Percentiles rank a stretch among this genome's conserved stretches.
Evolutionary conservation across 192 early-diverging fungal genomes (phyloP).

Genomic region (Podochytrium sp.): DNA sequence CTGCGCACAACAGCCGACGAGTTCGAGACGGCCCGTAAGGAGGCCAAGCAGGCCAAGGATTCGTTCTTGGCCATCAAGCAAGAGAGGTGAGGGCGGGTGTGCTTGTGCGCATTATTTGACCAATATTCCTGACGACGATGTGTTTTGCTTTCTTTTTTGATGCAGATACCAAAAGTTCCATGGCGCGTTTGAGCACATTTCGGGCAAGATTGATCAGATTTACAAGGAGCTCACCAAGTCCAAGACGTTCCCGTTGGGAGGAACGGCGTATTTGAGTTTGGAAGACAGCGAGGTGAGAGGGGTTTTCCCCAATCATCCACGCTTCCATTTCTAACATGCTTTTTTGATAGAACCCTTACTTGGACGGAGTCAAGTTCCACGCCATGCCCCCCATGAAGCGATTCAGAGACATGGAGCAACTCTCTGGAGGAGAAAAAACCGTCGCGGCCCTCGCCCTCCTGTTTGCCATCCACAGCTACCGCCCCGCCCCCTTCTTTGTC

Average conservation of each 20-base stretch:
- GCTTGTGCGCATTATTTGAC: not conserved
- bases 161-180: slow-evolving; percentile 76
- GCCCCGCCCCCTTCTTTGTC: slow-evolving; percentile 98
- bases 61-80: slow-evolving; percentile 80
- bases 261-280: slow-evolving; percentile 90
- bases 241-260: slow-evolving; percentile 85
- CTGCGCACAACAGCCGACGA: slow-evolving; percentile 80
- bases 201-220: slow-evolving; percentile 88
- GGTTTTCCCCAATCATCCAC: not conserved
- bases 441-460: slow-evolving; percentile 95
- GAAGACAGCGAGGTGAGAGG: slow-evolving; percentile 79
- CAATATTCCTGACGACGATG: not conserved
- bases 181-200: slow-evolving; percentile 85
- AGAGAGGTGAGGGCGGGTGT: slow-evolving; percentile 57
- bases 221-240: slow-evolving; percentile 96
- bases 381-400: slow-evolving; percentile 99
- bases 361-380: slow-evolving; percentile 94
- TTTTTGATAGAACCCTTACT: slow-evolving; percentile 77
- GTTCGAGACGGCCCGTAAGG: slow-evolving; percentile 80
- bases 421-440: slow-evolving; percentile 99
- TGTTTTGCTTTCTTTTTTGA: not conserved
- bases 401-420: slow-evolving; percentile 98
- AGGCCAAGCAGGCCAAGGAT: slow-evolving; percentile 82
- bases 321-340: too few relatives aligned
- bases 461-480: slow-evolving; percentile 94